Conservation (phyloP, 352 stramenopile species). For the Globisporangium mamillatum region DNA sequence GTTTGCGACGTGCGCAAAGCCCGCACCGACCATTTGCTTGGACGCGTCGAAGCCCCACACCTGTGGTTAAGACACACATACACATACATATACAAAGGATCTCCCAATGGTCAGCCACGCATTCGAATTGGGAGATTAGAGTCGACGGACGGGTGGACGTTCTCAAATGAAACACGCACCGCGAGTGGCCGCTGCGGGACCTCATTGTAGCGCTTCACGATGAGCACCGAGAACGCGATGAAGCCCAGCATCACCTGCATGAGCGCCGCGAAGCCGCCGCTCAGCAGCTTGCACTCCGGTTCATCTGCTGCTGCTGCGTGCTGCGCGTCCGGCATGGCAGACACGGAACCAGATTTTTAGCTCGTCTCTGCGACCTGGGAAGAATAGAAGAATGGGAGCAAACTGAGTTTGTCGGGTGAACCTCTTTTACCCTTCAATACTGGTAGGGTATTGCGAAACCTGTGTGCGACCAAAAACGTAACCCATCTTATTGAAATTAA, state of each 20-base stretch:
- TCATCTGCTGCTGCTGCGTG: slow-evolving; percentile 11
- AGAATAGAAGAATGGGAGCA: not conserved
- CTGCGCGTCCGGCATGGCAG: slow-evolving; percentile 22
- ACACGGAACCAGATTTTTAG: not conserved
- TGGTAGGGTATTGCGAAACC: too few species aligned
- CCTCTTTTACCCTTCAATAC: too few species aligned
- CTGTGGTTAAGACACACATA: slow-evolving; percentile 21
- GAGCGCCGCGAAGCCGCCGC: slow-evolving; percentile 67
- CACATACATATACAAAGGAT: slow-evolving; percentile 1
- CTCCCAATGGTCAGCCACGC: not conserved
- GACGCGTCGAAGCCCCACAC: slow-evolving; percentile 84
- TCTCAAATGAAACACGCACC: slow-evolving; percentile 26
- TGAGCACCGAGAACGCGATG: slow-evolving; percentile 81
- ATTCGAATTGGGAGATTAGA: not conserved
- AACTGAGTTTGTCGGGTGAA: not conserved
- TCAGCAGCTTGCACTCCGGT: slow-evolving; percentile 81
- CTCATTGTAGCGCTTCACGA: slow-evolving; percentile 72
- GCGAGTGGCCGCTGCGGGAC: slow-evolving; percentile 72
- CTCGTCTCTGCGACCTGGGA: not conserved
- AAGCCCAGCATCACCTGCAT: slow-evolving; percentile 77
- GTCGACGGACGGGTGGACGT: not conserved
- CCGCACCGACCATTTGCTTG: slow-evolving; percentile 85
- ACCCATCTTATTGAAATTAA: too few species aligned
- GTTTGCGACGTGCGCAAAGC: slow-evolving; percentile 83
- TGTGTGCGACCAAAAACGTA: too few species aligned